Conservation (phyloP, 2,329 filamentous ascomycete genomes). For the Penicillium sp. region DNA sequence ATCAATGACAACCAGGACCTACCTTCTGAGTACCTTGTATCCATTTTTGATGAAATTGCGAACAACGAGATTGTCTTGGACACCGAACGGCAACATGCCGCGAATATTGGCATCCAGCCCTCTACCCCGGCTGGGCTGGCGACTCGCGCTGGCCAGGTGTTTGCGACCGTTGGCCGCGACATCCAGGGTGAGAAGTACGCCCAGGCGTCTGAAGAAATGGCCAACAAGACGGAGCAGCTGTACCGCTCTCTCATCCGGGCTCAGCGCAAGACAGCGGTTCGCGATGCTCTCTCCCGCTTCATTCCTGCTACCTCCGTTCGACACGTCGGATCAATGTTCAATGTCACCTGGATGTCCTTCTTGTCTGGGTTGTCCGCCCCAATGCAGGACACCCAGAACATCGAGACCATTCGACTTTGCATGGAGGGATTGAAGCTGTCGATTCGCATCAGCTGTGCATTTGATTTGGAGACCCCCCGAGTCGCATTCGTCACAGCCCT, state of each 20-base stretch:
- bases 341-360: constrained; percentile 98
- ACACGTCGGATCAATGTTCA: constrained; percentile 97
- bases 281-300: constrained; percentile 64
- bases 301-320: constrained; percentile 91
- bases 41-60: constrained; percentile 88
- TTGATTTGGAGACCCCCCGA: constrained; percentile 86
- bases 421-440: constrained; percentile 94
- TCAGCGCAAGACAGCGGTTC: constrained; percentile 73
- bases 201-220: constrained; percentile 94
- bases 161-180: constrained; percentile 88
- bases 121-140: constrained; percentile 65
- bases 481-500: constrained; percentile 93
- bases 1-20: constrained; percentile 96
- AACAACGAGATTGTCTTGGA: constrained; percentile 90
- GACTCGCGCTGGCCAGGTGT: constrained; percentile 77
- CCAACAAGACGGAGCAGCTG: constrained; percentile 71
- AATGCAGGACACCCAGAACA: constrained; percentile 87
- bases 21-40: constrained; percentile 82
- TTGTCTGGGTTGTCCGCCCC: constrained; percentile 90
- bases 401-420: constrained; percentile 86
- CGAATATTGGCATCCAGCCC: constrained; percentile 63
- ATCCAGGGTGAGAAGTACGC: constrained; percentile 88
- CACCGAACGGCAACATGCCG: constrained; percentile 84
- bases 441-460: constrained; percentile 86
- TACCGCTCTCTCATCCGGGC: constrained; percentile 91